These are phyloP conservation scores for Rutstroemia sp. DNA, from an alignment of 2,329 filamentous ascomycete species.

Conservation along the genomic window DNA sequence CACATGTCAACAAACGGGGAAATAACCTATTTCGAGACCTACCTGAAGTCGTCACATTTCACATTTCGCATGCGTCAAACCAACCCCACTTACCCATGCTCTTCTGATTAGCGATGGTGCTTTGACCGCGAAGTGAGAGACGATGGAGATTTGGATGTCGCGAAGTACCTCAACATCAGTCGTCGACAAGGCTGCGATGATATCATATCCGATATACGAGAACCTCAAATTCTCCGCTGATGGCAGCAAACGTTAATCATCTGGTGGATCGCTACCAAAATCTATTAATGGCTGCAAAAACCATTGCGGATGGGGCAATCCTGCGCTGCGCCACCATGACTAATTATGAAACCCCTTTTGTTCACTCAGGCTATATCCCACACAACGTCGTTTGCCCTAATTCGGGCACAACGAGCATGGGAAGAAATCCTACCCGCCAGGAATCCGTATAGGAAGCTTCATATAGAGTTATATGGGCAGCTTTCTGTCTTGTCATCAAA, in stretches of 20 bases:
- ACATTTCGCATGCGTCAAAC: not conserved
- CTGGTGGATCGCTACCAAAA: not conserved
- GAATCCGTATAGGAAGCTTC: not conserved
- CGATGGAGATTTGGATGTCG: not conserved
- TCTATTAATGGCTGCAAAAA: not conserved
- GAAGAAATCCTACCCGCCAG: not conserved
- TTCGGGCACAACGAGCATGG: not conserved
- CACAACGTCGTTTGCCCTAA: not conserved
- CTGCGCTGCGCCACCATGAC: conserved; percentile 1
- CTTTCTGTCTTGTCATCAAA: conserved; percentile 5
- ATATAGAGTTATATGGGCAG: not conserved
- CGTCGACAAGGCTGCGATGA: not conserved
- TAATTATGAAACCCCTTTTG: not conserved
- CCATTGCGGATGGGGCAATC: not conserved
- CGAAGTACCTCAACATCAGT: not conserved
- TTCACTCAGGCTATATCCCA: not conserved
- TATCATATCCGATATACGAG: not conserved
- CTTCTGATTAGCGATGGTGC: not conserved
- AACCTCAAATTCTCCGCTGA: not conserved
- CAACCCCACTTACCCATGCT: not conserved
- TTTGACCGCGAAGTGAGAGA: not conserved
- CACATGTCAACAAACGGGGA: too few relatives aligned
- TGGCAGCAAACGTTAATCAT: not conserved
- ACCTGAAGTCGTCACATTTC: not conserved
- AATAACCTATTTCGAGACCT: not conserved